Conservation (phyloP, 139 green algal genomes). For the Chlamydomonas schloesseri region DNA sequence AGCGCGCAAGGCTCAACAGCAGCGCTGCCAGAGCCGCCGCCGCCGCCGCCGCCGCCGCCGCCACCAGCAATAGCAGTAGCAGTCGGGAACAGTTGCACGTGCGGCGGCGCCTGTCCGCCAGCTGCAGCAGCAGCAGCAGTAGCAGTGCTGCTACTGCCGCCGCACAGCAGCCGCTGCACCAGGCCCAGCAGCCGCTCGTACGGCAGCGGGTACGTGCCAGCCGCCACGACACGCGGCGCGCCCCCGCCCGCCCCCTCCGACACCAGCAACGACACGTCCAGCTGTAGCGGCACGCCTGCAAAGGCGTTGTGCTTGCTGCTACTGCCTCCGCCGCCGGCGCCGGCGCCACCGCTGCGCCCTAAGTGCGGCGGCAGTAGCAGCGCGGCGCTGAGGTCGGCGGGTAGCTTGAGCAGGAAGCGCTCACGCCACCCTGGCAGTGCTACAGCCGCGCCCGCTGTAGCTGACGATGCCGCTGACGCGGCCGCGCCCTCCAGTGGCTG, state of each 20-base stretch:
- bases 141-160: neutral
- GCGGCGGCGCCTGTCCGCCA: neutral
- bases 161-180: neutral
- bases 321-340: too few species aligned
- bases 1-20: neutral
- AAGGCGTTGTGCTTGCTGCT: too few species aligned
- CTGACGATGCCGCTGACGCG: neutral
- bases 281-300: neutral
- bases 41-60: too few species aligned
- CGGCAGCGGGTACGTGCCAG: conserved; percentile 7
- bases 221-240: conserved; percentile 41
- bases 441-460: neutral
- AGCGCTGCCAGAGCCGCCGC: too few species aligned
- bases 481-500: too few species aligned
- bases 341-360: too few species aligned
- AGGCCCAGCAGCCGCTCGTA: conserved; percentile 42
- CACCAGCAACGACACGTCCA: conserved; percentile 43
- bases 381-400: conserved; percentile 39
- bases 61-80: too few species aligned
- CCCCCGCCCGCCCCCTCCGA: conserved; percentile 48
- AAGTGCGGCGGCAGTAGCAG: conserved; percentile 22
- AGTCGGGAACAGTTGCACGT: neutral
- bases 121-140: neutral
- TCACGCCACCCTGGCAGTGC: conserved; percentile 59
- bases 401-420: conserved; percentile 69